Evolutionary conservation across 1,284 basidiomycete species (phyloP).

Genomic region (Cutaneotrichosporon mucoides): DNA sequence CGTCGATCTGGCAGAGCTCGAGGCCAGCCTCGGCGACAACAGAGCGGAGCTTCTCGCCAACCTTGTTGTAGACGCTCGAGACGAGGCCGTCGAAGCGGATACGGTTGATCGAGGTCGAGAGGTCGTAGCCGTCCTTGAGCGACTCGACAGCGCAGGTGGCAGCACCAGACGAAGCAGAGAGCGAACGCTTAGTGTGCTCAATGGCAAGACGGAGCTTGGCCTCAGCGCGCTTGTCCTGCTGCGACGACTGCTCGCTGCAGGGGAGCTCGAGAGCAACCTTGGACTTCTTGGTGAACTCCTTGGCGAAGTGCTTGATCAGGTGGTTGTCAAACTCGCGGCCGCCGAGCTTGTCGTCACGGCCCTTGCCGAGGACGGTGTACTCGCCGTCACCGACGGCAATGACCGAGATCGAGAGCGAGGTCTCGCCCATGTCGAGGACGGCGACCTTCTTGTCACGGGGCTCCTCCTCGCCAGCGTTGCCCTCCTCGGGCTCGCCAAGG

Average conservation of each 20-base stretch:
- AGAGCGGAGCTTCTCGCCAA: slow-evolving; percentile 61
- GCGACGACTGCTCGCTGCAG: slow-evolving; percentile 55
- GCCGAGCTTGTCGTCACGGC: slow-evolving; percentile 53
- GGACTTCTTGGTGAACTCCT: slow-evolving; percentile 97
- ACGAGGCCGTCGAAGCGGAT: slow-evolving; percentile 90
- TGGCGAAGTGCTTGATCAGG: slow-evolving; percentile 85
- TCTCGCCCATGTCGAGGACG: slow-evolving; percentile 59
- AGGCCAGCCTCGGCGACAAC: slow-evolving; percentile 62
- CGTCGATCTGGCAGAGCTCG: slow-evolving; percentile 78
- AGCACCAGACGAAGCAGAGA: slow-evolving; percentile 79
- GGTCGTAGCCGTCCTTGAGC: slow-evolving; percentile 90
- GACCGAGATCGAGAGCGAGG: slow-evolving; percentile 54
- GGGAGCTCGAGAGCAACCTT: slow-evolving; percentile 67
- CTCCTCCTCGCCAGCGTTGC: slow-evolving; percentile 50
- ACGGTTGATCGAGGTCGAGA: slow-evolving; percentile 86
- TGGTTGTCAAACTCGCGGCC: slow-evolving; percentile 54
- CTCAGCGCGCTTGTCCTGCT: slow-evolving; percentile 75
- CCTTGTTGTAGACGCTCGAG: slow-evolving; percentile 65
- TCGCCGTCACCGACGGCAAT: slow-evolving; percentile 55
- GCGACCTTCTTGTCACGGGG: slow-evolving; percentile 56
- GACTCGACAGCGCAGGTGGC: slow-evolving; percentile 90
- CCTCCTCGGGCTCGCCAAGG: slow-evolving; percentile 48
- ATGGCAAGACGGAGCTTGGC: slow-evolving; percentile 89
- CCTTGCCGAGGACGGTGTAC: slow-evolving; percentile 54
- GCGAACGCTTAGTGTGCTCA: slow-evolving; percentile 90